Evolutionary conservation across 1,139 yeast species (phyloP), one percentile per base, ranked within the genome.

Genomic region (Debaryomycetaceae sp.): DNA sequence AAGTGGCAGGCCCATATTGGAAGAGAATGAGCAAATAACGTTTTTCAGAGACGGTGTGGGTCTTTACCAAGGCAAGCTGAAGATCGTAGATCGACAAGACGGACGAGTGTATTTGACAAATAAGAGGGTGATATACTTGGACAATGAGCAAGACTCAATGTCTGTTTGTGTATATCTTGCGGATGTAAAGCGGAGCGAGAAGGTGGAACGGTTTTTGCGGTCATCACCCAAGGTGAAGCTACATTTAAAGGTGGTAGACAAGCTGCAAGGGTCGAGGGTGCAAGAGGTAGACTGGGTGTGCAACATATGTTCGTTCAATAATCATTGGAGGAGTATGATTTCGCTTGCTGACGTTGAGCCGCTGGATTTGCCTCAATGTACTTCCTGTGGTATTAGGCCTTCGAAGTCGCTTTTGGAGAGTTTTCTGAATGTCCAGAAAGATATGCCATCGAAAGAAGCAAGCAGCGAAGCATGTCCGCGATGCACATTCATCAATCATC

Each of bases 401-500:
- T 42, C 50, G 6, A 42, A 41, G 35, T 40, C 47, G 17, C 44
- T 51, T 15, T 43, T 49, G 16, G 41, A 33, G 32, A 39, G 36
- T 42, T 41, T 41, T 5, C 35, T 41, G 44, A 56, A 45, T 32
- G 50, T 60, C 18, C 39, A 33, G 41, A 36, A 32, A 34, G 42
- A 28, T 8, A 17, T 31, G 2, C 36, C 28, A 2, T 26, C 36
- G 5, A 14, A 15, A 35, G 59, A 70, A 73, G 71, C 77, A 40
- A 68, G 73, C 33, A 72, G 73, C 36, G 26, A 22, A 11, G 26
- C 26, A 31, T 92, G 98, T 50, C 82, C 89, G 0, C 71, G 75
- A 34, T 92, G 98, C 53, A 92, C 98, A 0, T 92, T 91, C 53
- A 67, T 79, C 13, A 92, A 92, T 56, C 96, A 91, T 58, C 86